Evolutionary conservation across 2,329 filamentous ascomycete genomes (phyloP), one percentile per base, ranked within the genome.

Genomic region (Calonectria multiphialidica): DNA sequence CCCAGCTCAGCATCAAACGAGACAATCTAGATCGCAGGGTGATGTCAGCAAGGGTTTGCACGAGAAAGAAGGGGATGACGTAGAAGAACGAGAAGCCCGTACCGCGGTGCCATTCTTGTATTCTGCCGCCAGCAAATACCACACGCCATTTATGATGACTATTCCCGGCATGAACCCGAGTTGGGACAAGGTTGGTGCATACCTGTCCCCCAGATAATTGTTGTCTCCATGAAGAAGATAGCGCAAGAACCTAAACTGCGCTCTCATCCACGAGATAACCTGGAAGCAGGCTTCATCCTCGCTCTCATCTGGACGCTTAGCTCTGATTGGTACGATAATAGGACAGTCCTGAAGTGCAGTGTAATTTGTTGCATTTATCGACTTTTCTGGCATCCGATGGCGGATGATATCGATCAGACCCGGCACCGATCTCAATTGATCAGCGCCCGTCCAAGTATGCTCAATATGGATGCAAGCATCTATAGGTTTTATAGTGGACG

Each of bases 121-220:
- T n/a, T 23, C 21, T 2, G 33, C 53, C 9, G 35, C 8, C 5
- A 40, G 35, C 53, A 57, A 16, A 10, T 40, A 35, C 33, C 53
- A 40, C 21, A 16, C 25, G 23, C 23, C 15, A 25, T 12, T 5
- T 1, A 23, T 13, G 8, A 57, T 16, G 12, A 57, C 21, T 23
- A 40, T 23, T 0, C n/a, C 53, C 12, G 53, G 35, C 12, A 28
- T 15, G 12, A 40, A 18, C 3, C 12, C 21, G 2, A 57, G 10
- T 2, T 40, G 5, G 15, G 21, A 3, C 21, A 28, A 5, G 1
- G 2, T 10, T 12, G 53, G 15, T 7, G 35, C 53, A 2, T 21
- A 8, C 5, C 0, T 1, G 13, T 23, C n/a, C 9, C 15, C n/a
- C 9, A 5, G 12, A 2, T 16, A 59, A 1, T 5, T 1, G 4